Evolutionary conservation across 2,329 filamentous ascomycete species (phyloP).

Genomic region (Blastomyces emzantsi): DNA sequence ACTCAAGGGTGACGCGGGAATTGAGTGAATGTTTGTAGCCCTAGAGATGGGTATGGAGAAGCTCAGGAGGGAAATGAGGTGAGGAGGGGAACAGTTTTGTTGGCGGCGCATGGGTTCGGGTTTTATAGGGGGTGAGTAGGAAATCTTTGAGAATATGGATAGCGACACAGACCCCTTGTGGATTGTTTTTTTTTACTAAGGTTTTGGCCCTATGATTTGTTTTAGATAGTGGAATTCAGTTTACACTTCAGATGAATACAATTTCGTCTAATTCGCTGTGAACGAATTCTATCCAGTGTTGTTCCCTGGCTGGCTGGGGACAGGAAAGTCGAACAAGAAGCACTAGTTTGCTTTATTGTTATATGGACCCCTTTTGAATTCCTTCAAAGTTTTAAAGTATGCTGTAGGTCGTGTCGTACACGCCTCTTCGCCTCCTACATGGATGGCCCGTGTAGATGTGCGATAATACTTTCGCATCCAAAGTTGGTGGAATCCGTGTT

Average conservation of each 20-base stretch:
- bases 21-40: not conserved
- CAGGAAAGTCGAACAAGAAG: constrained; percentile 21
- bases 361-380: not conserved
- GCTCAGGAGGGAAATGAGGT: not conserved
- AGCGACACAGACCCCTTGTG: too few relatives aligned
- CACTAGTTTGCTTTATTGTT: not conserved
- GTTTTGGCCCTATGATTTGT: not conserved
- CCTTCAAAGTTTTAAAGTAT: not conserved
- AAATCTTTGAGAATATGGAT: too few relatives aligned
- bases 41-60: not conserved
- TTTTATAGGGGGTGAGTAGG: not conserved
- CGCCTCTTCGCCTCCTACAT: not conserved
- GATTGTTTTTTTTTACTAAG: not conserved
- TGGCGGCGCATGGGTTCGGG: not conserved
- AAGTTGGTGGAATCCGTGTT: not conserved
- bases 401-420: not conserved
- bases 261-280: constrained; percentile 31
- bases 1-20: not conserved
- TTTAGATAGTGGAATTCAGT: constrained; percentile 18
- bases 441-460: too few relatives aligned
- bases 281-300: constrained; percentile 33
- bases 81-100: not conserved
- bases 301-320: constrained; percentile 34
- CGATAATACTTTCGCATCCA: too few relatives aligned
- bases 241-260: constrained; percentile 15